Conservation (phyloP, 2,329 filamentous ascomycete genomes). For the Colletotrichum limetticola region DNA sequence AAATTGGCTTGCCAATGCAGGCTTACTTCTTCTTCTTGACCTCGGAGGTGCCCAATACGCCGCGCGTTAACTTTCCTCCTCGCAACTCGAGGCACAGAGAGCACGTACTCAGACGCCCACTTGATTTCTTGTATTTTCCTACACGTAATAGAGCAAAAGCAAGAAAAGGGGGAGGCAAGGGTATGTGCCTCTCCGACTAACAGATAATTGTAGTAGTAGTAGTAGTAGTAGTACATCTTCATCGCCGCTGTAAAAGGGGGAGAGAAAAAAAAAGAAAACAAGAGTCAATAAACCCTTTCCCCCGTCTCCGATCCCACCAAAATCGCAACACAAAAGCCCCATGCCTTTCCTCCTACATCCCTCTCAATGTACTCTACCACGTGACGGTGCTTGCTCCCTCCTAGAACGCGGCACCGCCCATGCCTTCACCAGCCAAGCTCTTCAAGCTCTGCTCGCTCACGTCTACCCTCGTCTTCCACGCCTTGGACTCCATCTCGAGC, state of each 20-base stretch:
- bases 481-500: slow-evolving; percentile 63
- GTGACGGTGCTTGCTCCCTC: not conserved
- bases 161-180: not conserved
- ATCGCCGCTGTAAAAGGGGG: not conserved
- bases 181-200: not conserved
- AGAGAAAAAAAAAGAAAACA: not conserved
- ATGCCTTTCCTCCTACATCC: not conserved
- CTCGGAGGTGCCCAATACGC: too few relatives aligned
- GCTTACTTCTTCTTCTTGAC: not conserved
- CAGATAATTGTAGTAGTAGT: not conserved
- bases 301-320: not conserved
- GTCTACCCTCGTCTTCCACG: slow-evolving; percentile 66
- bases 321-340: not conserved
- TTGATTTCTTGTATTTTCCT: too few relatives aligned
- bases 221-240: slow-evolving; percentile 23
- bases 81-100: not conserved
- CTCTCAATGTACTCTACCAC: not conserved
- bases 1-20: not conserved
- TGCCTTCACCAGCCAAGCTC: slow-evolving; percentile 66
- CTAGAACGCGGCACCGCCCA: slow-evolving; percentile 66
- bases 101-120: too few relatives aligned
- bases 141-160: not conserved
- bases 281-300: too few relatives aligned
- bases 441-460: slow-evolving; percentile 67
- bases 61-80: not conserved